These are phyloP conservation scores for Blastomyces gilchristii DNA, from an alignment of 2,329 filamentous ascomycete species.

Conservation along the genomic window DNA sequence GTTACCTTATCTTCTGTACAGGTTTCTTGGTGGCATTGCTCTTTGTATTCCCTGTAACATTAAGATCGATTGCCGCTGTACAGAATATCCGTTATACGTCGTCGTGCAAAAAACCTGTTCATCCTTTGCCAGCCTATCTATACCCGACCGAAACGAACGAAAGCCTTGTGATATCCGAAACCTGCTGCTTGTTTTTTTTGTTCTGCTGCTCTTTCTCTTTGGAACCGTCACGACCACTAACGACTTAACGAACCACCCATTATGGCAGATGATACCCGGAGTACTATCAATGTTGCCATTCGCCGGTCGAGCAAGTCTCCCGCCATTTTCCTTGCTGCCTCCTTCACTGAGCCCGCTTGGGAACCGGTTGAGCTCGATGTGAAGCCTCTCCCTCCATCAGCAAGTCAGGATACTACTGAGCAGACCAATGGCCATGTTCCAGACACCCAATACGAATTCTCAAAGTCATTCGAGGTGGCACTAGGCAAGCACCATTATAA, in stretches of 20 bases:
- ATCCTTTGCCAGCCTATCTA: neutral
- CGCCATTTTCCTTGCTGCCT: slow-evolving; percentile 20
- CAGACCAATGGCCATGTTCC: slow-evolving; percentile 15
- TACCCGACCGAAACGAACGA: neutral
- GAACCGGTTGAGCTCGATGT: slow-evolving; percentile 20
- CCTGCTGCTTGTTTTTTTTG: neutral
- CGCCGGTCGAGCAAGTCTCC: slow-evolving; percentile 21
- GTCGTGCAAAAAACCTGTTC: neutral
- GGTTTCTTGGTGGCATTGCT: neutral
- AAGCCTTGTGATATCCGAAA: neutral
- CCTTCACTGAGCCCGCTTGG: slow-evolving; percentile 24
- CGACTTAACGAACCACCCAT: slow-evolving; percentile 14
- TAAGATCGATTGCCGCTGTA: neutral
- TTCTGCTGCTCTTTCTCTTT: neutral
- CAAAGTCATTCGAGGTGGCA: slow-evolving; percentile 15
- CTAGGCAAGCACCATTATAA: slow-evolving; percentile 21
- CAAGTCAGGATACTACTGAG: slow-evolving; percentile 10
- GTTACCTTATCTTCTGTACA: neutral
- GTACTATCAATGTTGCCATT: slow-evolving; percentile 22
- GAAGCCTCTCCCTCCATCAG: slow-evolving; percentile 14
- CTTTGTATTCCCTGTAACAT: slow-evolving; percentile 1
- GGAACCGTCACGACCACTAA: slow-evolving; percentile 14
- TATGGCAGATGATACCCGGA: slow-evolving; percentile 13
- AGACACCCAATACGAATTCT: slow-evolving; percentile 19
- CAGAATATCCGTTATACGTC: neutral